Percentiles rank a stretch among this genome's conserved stretches.
phyloP scores from a whole-genome alignment of 1,139 yeast species.

The Scheffersomyces segobiensis region DNA sequence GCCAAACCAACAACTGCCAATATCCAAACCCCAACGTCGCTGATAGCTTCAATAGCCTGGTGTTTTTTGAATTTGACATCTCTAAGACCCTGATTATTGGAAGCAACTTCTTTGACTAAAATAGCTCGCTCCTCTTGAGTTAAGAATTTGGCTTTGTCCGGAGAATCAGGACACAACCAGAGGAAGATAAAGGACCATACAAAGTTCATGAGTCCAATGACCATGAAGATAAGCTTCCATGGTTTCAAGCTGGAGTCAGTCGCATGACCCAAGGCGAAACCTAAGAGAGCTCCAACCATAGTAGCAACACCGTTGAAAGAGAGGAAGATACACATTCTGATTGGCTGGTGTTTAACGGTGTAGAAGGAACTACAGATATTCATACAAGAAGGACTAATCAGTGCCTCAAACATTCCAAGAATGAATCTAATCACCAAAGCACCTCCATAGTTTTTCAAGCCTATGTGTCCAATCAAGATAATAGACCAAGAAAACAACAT shows the following conservation, averaged over 20 bases:
- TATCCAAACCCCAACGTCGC: conserved; percentile 29
- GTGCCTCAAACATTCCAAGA: conserved; percentile 38
- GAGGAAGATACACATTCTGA: conserved; percentile 32
- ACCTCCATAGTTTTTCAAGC: conserved; percentile 44
- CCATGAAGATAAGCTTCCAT: conserved; percentile 52
- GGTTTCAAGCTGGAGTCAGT: conserved; percentile 21
- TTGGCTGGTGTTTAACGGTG: conserved; percentile 32
- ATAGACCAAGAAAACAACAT: conserved; percentile 54
- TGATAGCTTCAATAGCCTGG: conserved; percentile 24
- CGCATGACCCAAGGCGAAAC: conserved; percentile 38
- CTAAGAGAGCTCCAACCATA: conserved; percentile 30
- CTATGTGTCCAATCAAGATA: conserved; percentile 50
- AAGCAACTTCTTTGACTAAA: conserved; percentile 22
- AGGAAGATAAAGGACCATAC: conserved; percentile 25
- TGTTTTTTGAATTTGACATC: conserved; percentile 18
- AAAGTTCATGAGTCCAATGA: conserved; percentile 44
- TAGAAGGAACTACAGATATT: conserved; percentile 21
- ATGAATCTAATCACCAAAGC: conserved; percentile 50
- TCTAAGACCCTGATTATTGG: conserved; percentile 27
- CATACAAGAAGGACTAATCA: conserved; percentile 35
- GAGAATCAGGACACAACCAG: conserved; percentile 21
- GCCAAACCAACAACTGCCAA: conserved; percentile 25
- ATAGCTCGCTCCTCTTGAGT: conserved; percentile 22
- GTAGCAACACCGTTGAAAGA: conserved; percentile 32
- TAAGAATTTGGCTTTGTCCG: conserved; percentile 16